phyloP scores from a whole-genome alignment of 352 stramenopile species.

The Phytophthora aleatoria region DNA sequence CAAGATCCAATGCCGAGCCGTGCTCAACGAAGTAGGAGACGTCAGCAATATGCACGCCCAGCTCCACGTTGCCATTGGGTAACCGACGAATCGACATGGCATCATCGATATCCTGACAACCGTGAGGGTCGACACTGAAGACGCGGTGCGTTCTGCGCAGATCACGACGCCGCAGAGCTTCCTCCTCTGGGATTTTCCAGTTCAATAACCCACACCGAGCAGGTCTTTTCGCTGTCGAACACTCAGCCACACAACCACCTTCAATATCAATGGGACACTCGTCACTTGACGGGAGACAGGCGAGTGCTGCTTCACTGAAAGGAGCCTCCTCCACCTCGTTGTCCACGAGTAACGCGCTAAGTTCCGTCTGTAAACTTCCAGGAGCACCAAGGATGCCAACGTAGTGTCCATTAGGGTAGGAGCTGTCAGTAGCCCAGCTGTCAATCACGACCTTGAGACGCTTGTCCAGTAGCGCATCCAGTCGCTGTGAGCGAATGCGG shows the following conservation, averaged over 20 bases:
- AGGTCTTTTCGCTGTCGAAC: slow-evolving; percentile 76
- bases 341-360: slow-evolving; percentile 82
- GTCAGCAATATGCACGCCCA: slow-evolving; percentile 99
- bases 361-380: slow-evolving; percentile 74
- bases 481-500: slow-evolving; percentile 77
- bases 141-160: slow-evolving; percentile 70
- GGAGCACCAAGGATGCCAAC: slow-evolving; percentile 67
- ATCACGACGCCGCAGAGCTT: slow-evolving; percentile 63
- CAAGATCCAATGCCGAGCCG: slow-evolving; percentile 95
- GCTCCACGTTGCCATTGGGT: slow-evolving; percentile 86
- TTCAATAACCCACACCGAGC: slow-evolving; percentile 58
- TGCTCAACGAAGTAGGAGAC: slow-evolving; percentile 98
- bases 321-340: slow-evolving; percentile 82
- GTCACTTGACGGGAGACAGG: slow-evolving; percentile 67
- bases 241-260: slow-evolving; percentile 63
- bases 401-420: slow-evolving; percentile 85
- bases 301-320: slow-evolving; percentile 87
- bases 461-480: slow-evolving; percentile 77
- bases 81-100: slow-evolving; percentile 85
- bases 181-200: slow-evolving; percentile 65
- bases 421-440: slow-evolving; percentile 75
- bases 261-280: slow-evolving; percentile 68
- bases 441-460: slow-evolving; percentile 86
- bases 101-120: slow-evolving; percentile 92
- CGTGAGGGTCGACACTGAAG: slow-evolving; percentile 90